phyloP scores from a whole-genome alignment of 78 protist genomes.

The Pelomyxa schiedti region DNA sequence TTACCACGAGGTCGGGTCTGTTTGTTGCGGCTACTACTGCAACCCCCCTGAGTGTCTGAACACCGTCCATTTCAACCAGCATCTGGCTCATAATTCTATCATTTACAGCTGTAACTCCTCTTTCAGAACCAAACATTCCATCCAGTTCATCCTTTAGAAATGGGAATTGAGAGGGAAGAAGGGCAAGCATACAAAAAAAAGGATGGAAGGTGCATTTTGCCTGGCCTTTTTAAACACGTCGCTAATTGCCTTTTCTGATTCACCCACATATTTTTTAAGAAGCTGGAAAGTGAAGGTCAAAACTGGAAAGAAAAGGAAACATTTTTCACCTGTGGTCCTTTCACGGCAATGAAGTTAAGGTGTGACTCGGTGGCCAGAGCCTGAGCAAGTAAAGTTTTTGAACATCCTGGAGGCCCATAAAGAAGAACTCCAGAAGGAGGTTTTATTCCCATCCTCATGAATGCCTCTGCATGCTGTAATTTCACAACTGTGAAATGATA shows the following conservation, averaged over 20 bases:
- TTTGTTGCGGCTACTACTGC: slow-evolving; percentile 90
- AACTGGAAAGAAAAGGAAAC: background rate
- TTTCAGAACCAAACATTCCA: slow-evolving; percentile 64
- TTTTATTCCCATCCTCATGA: slow-evolving; percentile 70
- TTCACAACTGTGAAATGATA: background rate
- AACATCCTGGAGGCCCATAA: slow-evolving; percentile 95
- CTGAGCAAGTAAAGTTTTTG: slow-evolving; percentile 86
- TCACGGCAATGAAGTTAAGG: slow-evolving; percentile 84
- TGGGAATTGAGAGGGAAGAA: background rate
- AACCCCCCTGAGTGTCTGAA: slow-evolving; percentile 56
- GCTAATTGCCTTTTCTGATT: slow-evolving; percentile 74
- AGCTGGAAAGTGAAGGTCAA: slow-evolving; percentile 19
- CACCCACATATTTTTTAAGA: slow-evolving; percentile 86
- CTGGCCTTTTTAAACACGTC: slow-evolving; percentile 76
- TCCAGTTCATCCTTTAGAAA: slow-evolving; percentile 66
- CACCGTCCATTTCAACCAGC: slow-evolving; percentile 89
- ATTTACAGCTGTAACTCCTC: slow-evolving; percentile 61
- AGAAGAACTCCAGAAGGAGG: slow-evolving; percentile 87
- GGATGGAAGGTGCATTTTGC: slow-evolving; percentile 57
- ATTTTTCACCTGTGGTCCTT: slow-evolving; percentile 76
- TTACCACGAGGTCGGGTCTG: slow-evolving; percentile 74
- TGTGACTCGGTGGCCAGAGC: slow-evolving; percentile 88
- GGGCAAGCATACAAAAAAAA: slow-evolving; percentile 43
- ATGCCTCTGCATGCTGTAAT: slow-evolving; percentile 56
- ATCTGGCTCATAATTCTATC: slow-evolving; percentile 83